Evolutionary conservation across 495 filamentous ascomycete species (phyloP).

Genomic region (Penicillium odoratum): DNA sequence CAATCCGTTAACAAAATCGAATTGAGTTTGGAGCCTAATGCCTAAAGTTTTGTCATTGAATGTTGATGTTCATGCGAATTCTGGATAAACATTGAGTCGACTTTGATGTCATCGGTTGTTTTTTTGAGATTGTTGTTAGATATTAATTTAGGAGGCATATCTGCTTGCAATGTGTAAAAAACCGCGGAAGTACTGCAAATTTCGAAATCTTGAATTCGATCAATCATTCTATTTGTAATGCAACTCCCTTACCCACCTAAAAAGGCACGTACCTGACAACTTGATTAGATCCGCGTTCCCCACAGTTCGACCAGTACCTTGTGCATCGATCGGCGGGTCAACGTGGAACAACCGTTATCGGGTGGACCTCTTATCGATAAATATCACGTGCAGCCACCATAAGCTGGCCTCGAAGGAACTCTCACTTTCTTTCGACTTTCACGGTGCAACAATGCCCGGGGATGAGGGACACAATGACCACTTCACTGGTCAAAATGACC

Average conservation of each 20-base stretch:
- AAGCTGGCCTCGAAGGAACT: conserved; percentile 16
- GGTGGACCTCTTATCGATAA: conserved; percentile 21
- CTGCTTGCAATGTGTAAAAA: no score
- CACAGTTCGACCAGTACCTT: not conserved
- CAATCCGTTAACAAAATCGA: not conserved
- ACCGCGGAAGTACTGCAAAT: no score
- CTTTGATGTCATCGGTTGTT: no score
- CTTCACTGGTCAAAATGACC: conserved; percentile 31
- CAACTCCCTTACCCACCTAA: not conserved
- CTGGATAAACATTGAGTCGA: no score
- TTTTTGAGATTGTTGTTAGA: no score
- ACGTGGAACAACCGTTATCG: conserved; percentile 5
- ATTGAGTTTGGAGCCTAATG: no score
- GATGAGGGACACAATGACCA: conserved; percentile 38
- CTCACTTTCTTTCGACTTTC: conserved; percentile 5
- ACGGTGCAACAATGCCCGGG: conserved; percentile 44
- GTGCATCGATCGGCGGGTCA: not conserved
- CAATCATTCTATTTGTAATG: not conserved
- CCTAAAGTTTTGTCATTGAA: no score
- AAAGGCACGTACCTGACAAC: not conserved
- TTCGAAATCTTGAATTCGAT: not conserved
- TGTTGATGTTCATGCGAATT: no score
- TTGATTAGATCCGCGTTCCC: not conserved
- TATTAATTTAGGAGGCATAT: no score
- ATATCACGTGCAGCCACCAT: conserved; percentile 17